Percentiles rank a stretch among this genome's conserved stretches.
Evolutionary conservation across 2,329 filamentous ascomycete species (phyloP).

Genomic region (Botryotinia narcissicola): DNA sequence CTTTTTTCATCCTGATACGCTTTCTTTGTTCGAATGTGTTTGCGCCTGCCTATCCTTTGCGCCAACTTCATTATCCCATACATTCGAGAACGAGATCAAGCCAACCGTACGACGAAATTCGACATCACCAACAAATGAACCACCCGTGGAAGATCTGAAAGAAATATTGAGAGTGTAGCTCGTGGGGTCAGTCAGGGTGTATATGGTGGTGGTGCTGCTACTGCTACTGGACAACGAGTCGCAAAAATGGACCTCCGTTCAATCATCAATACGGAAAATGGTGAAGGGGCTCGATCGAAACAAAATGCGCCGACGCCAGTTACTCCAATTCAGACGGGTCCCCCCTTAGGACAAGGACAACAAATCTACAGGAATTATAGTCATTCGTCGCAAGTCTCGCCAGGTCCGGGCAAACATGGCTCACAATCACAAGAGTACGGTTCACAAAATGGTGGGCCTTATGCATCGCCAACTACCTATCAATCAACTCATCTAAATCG

Average conservation of each 20-base stretch:
- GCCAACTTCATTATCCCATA: slow-evolving; percentile 26
- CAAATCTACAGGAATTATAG: slow-evolving; percentile 38
- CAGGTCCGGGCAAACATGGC: slow-evolving; percentile 35
- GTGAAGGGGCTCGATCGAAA: slow-evolving; percentile 31
- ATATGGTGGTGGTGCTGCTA: slow-evolving; percentile 25
- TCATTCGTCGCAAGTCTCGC: slow-evolving; percentile 34
- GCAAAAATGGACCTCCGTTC: slow-evolving; percentile 51
- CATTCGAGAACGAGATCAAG: slow-evolving; percentile 20
- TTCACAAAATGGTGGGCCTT: slow-evolving; percentile 31
- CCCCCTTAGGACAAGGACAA: slow-evolving; percentile 23
- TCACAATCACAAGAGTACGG: slow-evolving; percentile 37
- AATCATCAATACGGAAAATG: slow-evolving; percentile 48
- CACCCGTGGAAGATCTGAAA: slow-evolving; percentile 15
- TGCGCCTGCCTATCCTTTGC: slow-evolving; percentile 31
- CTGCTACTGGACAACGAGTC: slow-evolving; percentile 27
- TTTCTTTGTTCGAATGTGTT: slow-evolving; percentile 30
- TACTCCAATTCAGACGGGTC: slow-evolving; percentile 35
- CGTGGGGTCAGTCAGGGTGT: slow-evolving; percentile 28
- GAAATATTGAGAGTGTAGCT: slow-evolving; percentile 25
- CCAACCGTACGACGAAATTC: slow-evolving; percentile 4
- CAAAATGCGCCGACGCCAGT: slow-evolving; percentile 36
- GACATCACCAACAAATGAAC: slow-evolving; percentile 32
- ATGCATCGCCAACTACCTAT: slow-evolving; percentile 38
- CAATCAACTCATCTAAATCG: slow-evolving; percentile 35
- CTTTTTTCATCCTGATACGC: background rate